These are phyloP conservation scores for Leptographium wingfieldii DNA, from an alignment of 2,329 filamentous ascomycete species.

Conservation along the genomic window DNA sequence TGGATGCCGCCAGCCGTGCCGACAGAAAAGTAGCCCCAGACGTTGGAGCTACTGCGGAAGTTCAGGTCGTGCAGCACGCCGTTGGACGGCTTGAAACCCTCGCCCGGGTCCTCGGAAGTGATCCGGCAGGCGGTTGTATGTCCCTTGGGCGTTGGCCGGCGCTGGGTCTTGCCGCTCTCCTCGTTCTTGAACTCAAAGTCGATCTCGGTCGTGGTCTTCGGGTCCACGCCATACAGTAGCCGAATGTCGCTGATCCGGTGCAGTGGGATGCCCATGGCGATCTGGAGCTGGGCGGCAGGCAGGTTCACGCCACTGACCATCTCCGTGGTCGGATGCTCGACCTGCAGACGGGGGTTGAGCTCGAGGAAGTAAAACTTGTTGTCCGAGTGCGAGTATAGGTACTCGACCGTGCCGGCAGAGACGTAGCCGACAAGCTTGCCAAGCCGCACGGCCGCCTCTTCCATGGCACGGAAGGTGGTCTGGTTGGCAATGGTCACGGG, in stretches of 20 bases:
- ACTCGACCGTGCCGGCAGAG: slow-evolving; percentile 96
- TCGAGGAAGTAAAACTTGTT: slow-evolving; percentile 99
- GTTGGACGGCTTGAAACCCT: slow-evolving; percentile 98
- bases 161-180: slow-evolving; percentile 70
- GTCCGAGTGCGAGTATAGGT: slow-evolving; percentile 93
- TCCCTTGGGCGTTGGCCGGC: slow-evolving; percentile 83
- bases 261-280: slow-evolving; percentile 95
- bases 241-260: slow-evolving; percentile 95
- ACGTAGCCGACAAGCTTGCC: slow-evolving; percentile 95
- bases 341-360: slow-evolving; percentile 95
- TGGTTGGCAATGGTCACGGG: slow-evolving; percentile 91
- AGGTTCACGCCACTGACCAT: slow-evolving; percentile 98
- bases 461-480: slow-evolving; percentile 88
- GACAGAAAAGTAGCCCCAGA: slow-evolving; percentile 99
- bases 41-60: slow-evolving; percentile 96
- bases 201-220: slow-evolving; percentile 72
- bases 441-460: slow-evolving; percentile 86
- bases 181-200: slow-evolving; percentile 93
- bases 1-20: slow-evolving; percentile 93
- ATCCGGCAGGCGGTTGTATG: slow-evolving; percentile 98
- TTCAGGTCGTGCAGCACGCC: slow-evolving; percentile 99
- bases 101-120: slow-evolving; percentile 95
- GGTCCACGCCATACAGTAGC: slow-evolving; percentile 89
- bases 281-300: slow-evolving; percentile 92
- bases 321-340: slow-evolving; percentile 97